A percentile compares a stretch with the other conserved stretches of the same genome.
These are phyloP conservation scores for Delonix regia DNA, from an alignment of 306 rosid genomes.

Conservation along the genomic window DNA sequence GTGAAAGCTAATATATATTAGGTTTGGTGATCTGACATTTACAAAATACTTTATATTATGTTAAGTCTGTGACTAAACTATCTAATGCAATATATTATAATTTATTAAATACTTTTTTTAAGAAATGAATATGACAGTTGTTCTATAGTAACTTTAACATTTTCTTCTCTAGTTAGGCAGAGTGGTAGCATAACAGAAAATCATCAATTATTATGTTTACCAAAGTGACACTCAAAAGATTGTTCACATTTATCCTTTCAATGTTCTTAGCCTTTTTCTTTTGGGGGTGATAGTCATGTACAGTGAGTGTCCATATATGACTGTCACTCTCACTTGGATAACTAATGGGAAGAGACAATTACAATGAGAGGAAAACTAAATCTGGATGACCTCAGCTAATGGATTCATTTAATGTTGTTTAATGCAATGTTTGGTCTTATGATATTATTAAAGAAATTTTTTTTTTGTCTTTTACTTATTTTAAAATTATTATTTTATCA, in stretches of 20 bases:
- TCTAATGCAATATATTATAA: neutral
- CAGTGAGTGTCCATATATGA: too few relatives aligned
- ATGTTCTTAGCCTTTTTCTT: neutral
- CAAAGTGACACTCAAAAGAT: neutral
- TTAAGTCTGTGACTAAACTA: neutral
- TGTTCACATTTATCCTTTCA: neutral
- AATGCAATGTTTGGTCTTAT: neutral
- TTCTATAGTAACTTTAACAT: neutral
- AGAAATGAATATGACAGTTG: constrained; percentile 6
- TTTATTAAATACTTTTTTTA: neutral
- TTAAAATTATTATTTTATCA: too few relatives aligned
- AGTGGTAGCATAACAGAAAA: neutral
- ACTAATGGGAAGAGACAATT: constrained; percentile 36
- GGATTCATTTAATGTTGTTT: constrained; percentile 48
- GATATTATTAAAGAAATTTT: too few relatives aligned
- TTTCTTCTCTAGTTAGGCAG: neutral
- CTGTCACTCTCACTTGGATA: constrained; percentile 34
- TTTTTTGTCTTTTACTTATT: too few relatives aligned
- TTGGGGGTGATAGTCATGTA: neutral
- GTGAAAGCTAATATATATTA: neutral
- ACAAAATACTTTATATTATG: neutral
- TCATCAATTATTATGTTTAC: neutral
- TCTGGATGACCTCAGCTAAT: constrained; percentile 49
- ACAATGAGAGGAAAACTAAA: constrained; percentile 29
- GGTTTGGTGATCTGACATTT: neutral